These are phyloP conservation scores for Thielaviopsis cerberus DNA, from an alignment of 2,329 filamentous ascomycete genomes.

Conservation along the genomic window DNA sequence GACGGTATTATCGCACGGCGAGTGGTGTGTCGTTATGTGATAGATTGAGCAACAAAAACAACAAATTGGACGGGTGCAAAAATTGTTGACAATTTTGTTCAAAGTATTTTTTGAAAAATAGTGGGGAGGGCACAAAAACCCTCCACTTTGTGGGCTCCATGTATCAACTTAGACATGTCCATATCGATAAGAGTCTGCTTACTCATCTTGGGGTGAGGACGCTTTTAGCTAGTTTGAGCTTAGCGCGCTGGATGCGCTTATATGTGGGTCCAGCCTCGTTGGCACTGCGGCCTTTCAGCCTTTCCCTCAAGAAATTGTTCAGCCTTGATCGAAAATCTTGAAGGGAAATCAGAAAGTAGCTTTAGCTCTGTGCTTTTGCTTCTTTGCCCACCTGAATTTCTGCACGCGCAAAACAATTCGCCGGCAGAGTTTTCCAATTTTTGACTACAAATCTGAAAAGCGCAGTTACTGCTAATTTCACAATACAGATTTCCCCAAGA, in stretches of 20 bases:
- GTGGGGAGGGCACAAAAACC: constrained; percentile 12
- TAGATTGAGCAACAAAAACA: constrained; percentile 18
- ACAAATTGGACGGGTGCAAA: not conserved
- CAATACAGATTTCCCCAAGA: constrained; percentile 16
- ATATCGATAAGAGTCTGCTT: constrained; percentile 4
- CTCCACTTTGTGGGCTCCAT: constrained; percentile 5
- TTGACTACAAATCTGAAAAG: not conserved
- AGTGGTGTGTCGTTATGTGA: constrained; percentile 9
- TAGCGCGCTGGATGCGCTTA: not conserved
- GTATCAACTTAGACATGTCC: not conserved
- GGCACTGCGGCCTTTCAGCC: constrained; percentile 10
- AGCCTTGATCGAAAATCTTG: constrained; percentile 12
- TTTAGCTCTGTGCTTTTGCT: constrained; percentile 5
- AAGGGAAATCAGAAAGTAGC: constrained; percentile 2
- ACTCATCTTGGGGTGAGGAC: not conserved
- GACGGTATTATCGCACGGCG: constrained; percentile 11
- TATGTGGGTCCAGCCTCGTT: constrained; percentile 7
- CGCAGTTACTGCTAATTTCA: not conserved
- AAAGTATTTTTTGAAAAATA: constrained; percentile 2
- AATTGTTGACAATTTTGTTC: constrained; percentile 5
- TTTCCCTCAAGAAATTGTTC: constrained; percentile 2
- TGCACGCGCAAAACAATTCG: not conserved
- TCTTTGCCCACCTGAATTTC: not conserved
- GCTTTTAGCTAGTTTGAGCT: not conserved
- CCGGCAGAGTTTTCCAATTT: not conserved